Percentiles rank a stretch among this genome's conserved stretches.
Conservation (phyloP, 805 yeast genomes). For the Saturnispora silvae region DNA sequence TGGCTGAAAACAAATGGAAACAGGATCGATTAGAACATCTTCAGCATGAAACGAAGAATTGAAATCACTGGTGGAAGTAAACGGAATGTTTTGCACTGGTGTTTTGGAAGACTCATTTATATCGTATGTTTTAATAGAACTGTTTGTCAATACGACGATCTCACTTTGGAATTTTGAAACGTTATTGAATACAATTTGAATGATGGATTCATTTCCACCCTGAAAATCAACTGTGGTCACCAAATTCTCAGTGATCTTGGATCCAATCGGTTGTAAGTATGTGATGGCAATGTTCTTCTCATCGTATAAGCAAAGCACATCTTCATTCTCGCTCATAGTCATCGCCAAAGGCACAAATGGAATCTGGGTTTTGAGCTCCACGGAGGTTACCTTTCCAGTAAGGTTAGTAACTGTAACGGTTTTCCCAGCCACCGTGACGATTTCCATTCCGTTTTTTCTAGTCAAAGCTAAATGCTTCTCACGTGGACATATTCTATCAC, state of each 20-base stretch:
- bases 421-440: constrained; percentile 17
- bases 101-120: constrained; percentile 18
- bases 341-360: constrained; percentile 20
- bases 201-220: constrained; percentile 23
- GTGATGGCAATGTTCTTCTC: constrained; percentile 12
- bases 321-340: constrained; percentile 19
- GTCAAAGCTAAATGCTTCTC: constrained; percentile 18
- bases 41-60: constrained; percentile 6
- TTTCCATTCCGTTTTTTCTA: constrained; percentile 19
- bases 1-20: constrained; percentile 38
- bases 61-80: constrained; percentile 5
- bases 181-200: constrained; percentile 36
- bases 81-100: constrained; percentile 18
- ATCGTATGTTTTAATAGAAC: constrained; percentile 27
- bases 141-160: constrained; percentile 33
- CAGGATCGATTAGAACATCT: constrained; percentile 22
- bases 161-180: constrained; percentile 33
- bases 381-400: not conserved
- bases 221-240: constrained; percentile 5
- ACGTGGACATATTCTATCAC: constrained; percentile 8
- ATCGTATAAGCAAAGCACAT: constrained; percentile 21
- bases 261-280: constrained; percentile 16
- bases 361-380: constrained; percentile 10
- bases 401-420: constrained; percentile 16
- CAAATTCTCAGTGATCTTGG: constrained; percentile 4